A percentile compares a stretch with the other conserved stretches of the same genome.
Evolutionary conservation across 1,284 basidiomycete species (phyloP).

Genomic region (Puccinia polysora): DNA sequence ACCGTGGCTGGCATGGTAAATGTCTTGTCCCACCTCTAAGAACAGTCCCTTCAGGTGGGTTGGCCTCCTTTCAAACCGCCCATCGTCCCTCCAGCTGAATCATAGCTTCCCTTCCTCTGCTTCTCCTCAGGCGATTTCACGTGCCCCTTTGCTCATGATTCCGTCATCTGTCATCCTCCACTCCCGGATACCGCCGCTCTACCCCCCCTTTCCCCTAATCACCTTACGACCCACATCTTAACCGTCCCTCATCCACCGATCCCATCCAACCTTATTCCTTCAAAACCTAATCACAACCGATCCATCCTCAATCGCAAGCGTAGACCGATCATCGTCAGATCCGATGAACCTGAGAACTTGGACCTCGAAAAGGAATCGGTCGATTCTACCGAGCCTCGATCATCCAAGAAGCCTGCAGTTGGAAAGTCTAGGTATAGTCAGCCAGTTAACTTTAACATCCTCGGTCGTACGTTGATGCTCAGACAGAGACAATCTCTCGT

Average conservation of each 20-base stretch:
- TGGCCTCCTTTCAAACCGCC: too few relatives aligned
- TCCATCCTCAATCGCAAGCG: neutral
- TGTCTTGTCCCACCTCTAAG: constrained; percentile 35
- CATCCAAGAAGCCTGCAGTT: constrained; percentile 8
- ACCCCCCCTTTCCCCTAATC: constrained; percentile 5
- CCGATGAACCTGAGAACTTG: constrained; percentile 20
- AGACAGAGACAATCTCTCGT: neutral
- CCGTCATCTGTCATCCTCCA: constrained; percentile 2
- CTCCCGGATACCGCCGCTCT: constrained; percentile 29
- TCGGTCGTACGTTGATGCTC: neutral
- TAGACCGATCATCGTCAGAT: neutral
- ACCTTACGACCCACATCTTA: neutral
- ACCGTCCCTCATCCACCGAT: neutral
- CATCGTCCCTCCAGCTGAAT: too few relatives aligned
- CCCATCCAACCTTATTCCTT: neutral
- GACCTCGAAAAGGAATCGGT: neutral
- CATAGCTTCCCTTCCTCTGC: neutral
- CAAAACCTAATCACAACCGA: constrained; percentile 28
- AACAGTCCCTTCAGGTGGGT: constrained; percentile 31
- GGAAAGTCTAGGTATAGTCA: constrained; percentile 31
- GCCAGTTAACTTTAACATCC: neutral
- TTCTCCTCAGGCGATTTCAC: constrained; percentile 33
- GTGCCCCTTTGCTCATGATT: constrained; percentile 29
- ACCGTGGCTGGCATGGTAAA: constrained; percentile 36
- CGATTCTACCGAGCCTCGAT: neutral